Conservation (phyloP, 805 yeast genomes). For the Hanseniaspora mollemarum region DNA sequence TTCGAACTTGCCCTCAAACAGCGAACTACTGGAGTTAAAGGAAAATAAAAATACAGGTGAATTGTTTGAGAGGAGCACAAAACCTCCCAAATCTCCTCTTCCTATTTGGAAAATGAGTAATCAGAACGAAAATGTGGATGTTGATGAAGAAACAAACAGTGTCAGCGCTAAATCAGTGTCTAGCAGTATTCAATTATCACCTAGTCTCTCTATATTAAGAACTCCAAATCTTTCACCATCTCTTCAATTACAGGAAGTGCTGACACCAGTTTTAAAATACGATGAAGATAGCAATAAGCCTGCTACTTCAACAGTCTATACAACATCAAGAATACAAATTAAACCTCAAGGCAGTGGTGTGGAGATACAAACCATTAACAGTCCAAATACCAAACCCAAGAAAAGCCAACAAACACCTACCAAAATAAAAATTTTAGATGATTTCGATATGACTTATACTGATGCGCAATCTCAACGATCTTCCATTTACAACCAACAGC, state of each 20-base stretch:
- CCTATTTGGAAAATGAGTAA: background rate
- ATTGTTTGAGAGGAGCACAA: background rate
- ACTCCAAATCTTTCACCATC: conserved; percentile 8
- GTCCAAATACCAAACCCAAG: background rate
- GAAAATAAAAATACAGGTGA: background rate
- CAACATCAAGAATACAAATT: conserved; percentile 30
- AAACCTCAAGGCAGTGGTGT: conserved; percentile 21
- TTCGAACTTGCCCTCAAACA: background rate
- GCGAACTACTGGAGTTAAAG: background rate
- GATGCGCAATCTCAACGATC: conserved; percentile 9
- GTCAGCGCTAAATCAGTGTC: background rate
- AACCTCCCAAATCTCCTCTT: conserved; percentile 11
- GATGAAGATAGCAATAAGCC: conserved; percentile 21
- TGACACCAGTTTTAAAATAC: background rate
- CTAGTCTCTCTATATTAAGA: conserved; percentile 1
- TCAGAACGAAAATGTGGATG: background rate
- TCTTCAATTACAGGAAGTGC: background rate
- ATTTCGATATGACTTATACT: background rate
- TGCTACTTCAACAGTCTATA: conserved; percentile 29
- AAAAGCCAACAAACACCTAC: conserved; percentile 14
- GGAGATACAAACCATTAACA: background rate
- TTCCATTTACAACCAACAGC: conserved; percentile 5
- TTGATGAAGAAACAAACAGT: background rate
- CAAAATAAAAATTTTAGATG: background rate
- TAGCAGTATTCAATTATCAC: conserved; percentile 13